A percentile compares a stretch with the other conserved stretches of the same genome.
These are phyloP conservation scores for Neonectria hederae DNA, from an alignment of 2,329 filamentous ascomycete species.

Conservation along the genomic window DNA sequence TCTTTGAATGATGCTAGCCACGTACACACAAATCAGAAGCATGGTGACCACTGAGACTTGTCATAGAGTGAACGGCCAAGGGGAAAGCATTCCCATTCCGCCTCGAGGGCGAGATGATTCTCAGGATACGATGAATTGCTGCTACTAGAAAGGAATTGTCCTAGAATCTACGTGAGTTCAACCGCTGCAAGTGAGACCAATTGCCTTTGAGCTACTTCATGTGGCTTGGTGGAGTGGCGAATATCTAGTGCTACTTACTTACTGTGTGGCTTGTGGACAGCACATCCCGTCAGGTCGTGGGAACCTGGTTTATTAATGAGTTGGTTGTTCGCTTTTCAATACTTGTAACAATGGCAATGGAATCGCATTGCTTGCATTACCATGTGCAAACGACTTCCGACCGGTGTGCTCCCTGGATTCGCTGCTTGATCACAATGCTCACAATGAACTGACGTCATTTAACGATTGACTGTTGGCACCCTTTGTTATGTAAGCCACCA, in stretches of 20 bases:
- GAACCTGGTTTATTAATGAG: not conserved
- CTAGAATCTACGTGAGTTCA: not conserved
- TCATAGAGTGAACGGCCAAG: not conserved
- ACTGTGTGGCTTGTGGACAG: not conserved
- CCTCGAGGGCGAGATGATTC: not conserved
- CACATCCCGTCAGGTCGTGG: not conserved
- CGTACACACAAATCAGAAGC: not conserved
- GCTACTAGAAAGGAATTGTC: not conserved
- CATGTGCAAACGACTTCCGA: not conserved
- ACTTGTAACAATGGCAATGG: not conserved
- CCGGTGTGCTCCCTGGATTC: not conserved
- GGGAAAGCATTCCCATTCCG: not conserved
- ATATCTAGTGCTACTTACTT: not conserved
- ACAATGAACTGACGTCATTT: not conserved
- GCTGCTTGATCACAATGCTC: not conserved
- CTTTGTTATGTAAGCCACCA: not conserved
- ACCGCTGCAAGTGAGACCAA: not conserved
- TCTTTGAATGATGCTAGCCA: not conserved
- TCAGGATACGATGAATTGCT: not conserved
- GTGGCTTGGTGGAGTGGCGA: not conserved
- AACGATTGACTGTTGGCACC: not conserved
- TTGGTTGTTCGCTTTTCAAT: not conserved
- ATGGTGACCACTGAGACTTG: not conserved
- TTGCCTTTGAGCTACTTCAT: not conserved
- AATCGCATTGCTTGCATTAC: not conserved